A percentile compares a stretch with the other conserved stretches of the same genome.
Evolutionary conservation across 139 green algal species (phyloP).

Genomic region (Monoraphidium neglectum): DNA sequence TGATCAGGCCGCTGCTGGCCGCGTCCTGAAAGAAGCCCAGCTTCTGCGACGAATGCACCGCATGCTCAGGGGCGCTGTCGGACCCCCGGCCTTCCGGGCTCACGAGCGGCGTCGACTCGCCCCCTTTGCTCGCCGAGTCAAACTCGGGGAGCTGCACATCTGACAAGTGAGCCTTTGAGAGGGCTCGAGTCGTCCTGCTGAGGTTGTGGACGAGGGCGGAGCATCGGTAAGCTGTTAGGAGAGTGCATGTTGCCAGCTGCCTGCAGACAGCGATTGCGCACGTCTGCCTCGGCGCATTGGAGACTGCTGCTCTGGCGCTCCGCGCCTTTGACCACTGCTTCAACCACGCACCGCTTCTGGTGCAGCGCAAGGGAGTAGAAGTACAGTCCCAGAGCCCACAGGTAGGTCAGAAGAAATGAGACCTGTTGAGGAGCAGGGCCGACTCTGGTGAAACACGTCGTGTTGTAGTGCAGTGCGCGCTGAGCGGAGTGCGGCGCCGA

Average conservation of each 20-base stretch:
- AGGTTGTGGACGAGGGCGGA: no score
- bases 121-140: slow-evolving; percentile 8
- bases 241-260: background rate
- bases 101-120: background rate
- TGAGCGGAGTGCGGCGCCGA: no score
- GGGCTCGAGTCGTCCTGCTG: no score
- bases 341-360: slow-evolving; percentile 10
- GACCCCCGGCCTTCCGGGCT: background rate
- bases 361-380: slow-evolving; percentile 44
- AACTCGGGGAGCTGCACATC: slow-evolving; percentile 23
- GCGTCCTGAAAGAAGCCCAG: background rate
- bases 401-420: slow-evolving; percentile 48
- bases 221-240: background rate
- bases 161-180: slow-evolving; percentile 23
- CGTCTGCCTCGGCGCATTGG: no score
- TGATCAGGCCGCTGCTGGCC: no score
- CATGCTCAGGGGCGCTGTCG: no score
- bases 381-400: slow-evolving; percentile 42
- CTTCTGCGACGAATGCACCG: no score
- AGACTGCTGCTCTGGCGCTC: no score
- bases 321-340: no score
- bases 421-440: slow-evolving; percentile 37
- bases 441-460: no score
- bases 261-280: no score
- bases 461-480: no score